phyloP scores from a whole-genome alignment of 1,284 basidiomycete genomes.

The Pseudomicrostroma phylloplanum region DNA sequence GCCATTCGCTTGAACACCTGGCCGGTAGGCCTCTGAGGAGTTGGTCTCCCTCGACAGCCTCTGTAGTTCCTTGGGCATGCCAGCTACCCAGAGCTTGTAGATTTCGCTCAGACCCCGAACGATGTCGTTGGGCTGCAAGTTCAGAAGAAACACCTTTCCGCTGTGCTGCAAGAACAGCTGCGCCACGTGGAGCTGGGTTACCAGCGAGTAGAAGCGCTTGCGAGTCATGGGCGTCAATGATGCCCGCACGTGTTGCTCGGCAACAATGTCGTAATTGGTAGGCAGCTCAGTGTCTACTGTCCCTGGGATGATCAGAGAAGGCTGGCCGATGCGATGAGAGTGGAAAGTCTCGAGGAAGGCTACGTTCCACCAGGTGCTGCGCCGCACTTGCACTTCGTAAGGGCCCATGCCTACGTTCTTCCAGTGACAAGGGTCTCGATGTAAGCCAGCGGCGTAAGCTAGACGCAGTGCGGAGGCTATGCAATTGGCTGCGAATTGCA shows the following conservation, averaged over 20 bases:
- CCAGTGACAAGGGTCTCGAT: conserved; percentile 37
- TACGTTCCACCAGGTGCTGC: conserved; percentile 31
- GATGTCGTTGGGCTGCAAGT: too few species aligned
- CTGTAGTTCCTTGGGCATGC: background rate
- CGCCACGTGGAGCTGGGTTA: conserved; percentile 12
- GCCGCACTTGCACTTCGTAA: conserved; percentile 35
- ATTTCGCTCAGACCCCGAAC: background rate
- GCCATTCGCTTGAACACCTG: background rate
- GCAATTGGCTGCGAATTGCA: conserved; percentile 36
- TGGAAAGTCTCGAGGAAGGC: conserved; percentile 14
- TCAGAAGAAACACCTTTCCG: background rate
- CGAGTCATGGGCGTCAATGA: too few species aligned
- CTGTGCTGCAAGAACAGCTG: conserved; percentile 3
- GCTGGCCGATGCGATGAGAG: conserved; percentile 31
- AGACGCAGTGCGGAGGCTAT: conserved; percentile 33
- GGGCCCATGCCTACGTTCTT: conserved; percentile 24
- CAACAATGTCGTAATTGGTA: conserved; percentile 28
- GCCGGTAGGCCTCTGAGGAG: too few species aligned
- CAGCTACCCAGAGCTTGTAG: conserved; percentile 2
- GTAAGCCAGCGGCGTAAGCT: conserved; percentile 37
- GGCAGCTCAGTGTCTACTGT: conserved; percentile 38
- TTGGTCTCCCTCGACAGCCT: too few species aligned
- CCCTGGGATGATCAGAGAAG: conserved; percentile 26
- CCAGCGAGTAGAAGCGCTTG: conserved; percentile 21
- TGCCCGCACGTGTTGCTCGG: conserved; percentile 12